Percentiles rank a stretch among this genome's conserved stretches.
phyloP scores from a whole-genome alignment of 345 rosid species.

The Corchorus olitorius region DNA sequence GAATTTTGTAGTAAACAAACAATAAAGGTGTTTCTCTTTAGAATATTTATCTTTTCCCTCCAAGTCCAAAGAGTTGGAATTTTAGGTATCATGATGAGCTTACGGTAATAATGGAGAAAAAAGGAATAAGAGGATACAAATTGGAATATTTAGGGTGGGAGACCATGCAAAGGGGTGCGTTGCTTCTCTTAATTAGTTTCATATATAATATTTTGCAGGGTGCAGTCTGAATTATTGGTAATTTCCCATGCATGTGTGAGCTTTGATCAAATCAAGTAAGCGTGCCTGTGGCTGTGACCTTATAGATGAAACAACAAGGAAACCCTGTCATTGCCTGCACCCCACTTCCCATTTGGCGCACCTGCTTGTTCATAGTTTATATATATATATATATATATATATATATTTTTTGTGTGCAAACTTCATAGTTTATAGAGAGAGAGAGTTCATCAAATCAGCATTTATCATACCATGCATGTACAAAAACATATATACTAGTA shows the following conservation, averaged over 20 bases:
- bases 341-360: not conserved
- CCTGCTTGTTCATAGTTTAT: too few relatives aligned
- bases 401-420: too few relatives aligned
- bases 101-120: constrained; percentile 22
- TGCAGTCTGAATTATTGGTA: constrained; percentile 19
- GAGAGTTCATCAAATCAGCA: not conserved
- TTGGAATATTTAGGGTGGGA: constrained; percentile 42
- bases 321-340: constrained; percentile 18
- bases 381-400: too few relatives aligned
- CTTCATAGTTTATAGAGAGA: too few relatives aligned
- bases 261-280: constrained; percentile 33
- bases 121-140: not conserved
- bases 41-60: not conserved
- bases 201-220: not conserved
- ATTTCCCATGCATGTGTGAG: constrained; percentile 25
- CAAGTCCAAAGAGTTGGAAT: constrained; percentile 13
- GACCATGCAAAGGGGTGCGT: constrained; percentile 40
- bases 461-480: not conserved
- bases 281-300: constrained; percentile 33
- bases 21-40: not conserved
- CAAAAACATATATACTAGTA: too few relatives aligned
- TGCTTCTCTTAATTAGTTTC: not conserved
- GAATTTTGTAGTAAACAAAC: not conserved
- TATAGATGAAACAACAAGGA: constrained; percentile 20
- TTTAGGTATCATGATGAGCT: constrained; percentile 21